phyloP scores from a whole-genome alignment of 441 rosid genomes.

The Cnidoscolus chayamansa region DNA sequence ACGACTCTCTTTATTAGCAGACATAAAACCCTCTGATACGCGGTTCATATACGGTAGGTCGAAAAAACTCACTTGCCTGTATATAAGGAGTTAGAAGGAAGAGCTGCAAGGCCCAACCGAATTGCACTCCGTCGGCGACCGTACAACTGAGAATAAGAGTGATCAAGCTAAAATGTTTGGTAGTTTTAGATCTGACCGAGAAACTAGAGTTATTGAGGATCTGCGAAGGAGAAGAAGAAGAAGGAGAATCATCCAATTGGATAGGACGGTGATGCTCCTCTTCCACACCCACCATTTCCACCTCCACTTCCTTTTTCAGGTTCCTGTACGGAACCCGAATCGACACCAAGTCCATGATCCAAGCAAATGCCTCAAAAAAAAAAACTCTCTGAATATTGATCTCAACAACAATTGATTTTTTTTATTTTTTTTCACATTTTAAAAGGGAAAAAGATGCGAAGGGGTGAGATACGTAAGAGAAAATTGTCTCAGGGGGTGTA shows the following conservation, averaged over 20 bases:
- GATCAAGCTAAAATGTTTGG: constrained; percentile 45
- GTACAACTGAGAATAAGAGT: constrained; percentile 75
- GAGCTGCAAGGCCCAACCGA: constrained; percentile 94
- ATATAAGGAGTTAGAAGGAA: constrained; percentile 89
- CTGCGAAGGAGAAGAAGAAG: constrained; percentile 30
- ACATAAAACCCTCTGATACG: no score
- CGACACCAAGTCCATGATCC: constrained; percentile 50
- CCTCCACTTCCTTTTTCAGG: constrained; percentile 57
- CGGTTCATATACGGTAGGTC: no score
- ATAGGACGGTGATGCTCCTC: constrained; percentile 29
- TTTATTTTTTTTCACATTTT: not conserved
- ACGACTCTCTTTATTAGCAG: not conserved
- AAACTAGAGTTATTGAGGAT: constrained; percentile 25
- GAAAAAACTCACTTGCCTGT: constrained; percentile 41
- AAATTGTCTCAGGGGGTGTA: no score
- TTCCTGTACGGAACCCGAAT: constrained; percentile 69
- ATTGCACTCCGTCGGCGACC: constrained; percentile 88
- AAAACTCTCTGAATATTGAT: not conserved
- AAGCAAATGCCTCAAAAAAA: constrained; percentile 14
- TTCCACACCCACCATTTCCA: constrained; percentile 55
- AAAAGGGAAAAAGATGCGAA: not conserved
- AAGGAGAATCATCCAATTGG: constrained; percentile 33
- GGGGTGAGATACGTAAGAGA: not conserved
- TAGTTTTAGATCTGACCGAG: constrained; percentile 24
- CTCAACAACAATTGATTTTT: not conserved